These are phyloP conservation scores for Plenodomus tracheiphilus DNA, from an alignment of 2,329 filamentous ascomycete species.

Conservation along the genomic window DNA sequence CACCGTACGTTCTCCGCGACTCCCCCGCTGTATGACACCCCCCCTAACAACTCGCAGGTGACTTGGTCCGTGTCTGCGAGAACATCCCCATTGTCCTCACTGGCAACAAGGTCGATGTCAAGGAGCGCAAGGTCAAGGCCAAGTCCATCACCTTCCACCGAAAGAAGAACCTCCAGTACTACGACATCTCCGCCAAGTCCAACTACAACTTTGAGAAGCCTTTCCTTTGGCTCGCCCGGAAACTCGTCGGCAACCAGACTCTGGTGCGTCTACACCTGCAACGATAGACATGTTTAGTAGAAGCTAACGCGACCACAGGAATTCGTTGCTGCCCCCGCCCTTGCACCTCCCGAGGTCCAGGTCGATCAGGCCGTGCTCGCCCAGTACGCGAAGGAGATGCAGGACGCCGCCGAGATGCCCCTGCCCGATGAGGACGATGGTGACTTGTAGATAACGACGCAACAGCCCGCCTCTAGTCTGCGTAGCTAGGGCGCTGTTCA, in stretches of 20 bases:
- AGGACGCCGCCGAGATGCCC: constrained; percentile 75
- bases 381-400: constrained; percentile 88
- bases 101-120: constrained; percentile 99
- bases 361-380: constrained; percentile 83
- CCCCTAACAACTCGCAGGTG: constrained; percentile 62
- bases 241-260: constrained; percentile 91
- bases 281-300: not conserved
- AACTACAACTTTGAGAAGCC: constrained; percentile 99
- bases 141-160: constrained; percentile 99
- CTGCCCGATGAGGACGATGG: constrained; percentile 94
- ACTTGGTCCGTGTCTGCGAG: constrained; percentile 98
- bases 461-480: constrained; percentile 16
- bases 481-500: constrained; percentile 19
- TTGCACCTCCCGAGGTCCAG: constrained; percentile 88
- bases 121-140: constrained; percentile 99
- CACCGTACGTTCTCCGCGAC: constrained; percentile 72
- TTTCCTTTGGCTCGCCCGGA: constrained; percentile 98
- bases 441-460: constrained; percentile 53
- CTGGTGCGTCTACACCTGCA: constrained; percentile 61
- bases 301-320: constrained; percentile 61
- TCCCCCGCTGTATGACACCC: not conserved
- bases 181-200: constrained; percentile 99
- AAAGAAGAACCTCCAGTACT: constrained; percentile 99
- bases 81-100: constrained; percentile 98
- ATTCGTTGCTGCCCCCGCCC: constrained; percentile 92